These are phyloP conservation scores for Phytomonas serpens DNA, from an alignment of 208 protist genomes.

Conservation along the genomic window DNA sequence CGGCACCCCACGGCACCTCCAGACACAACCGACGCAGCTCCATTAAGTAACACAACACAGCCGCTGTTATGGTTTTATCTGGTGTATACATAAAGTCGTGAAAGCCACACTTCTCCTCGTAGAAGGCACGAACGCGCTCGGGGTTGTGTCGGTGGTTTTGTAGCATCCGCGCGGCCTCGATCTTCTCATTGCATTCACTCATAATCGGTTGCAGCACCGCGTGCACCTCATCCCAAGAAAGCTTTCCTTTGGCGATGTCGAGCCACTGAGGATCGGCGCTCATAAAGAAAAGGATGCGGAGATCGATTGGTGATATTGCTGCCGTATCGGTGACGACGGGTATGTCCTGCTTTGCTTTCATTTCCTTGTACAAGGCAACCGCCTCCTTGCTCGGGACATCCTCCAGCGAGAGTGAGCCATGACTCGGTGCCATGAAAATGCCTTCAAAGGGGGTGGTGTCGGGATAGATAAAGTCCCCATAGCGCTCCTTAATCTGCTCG, in stretches of 20 bases:
- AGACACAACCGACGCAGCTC: slow-evolving; percentile 62
- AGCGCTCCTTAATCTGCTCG: slow-evolving; percentile 82
- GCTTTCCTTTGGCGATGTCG: slow-evolving; percentile 18
- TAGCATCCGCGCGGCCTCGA: slow-evolving; percentile 74
- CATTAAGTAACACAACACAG: slow-evolving; percentile 64
- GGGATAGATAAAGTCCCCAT: slow-evolving; percentile 79
- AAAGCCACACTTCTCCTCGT: slow-evolving; percentile 88
- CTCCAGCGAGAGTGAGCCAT: slow-evolving; percentile 60
- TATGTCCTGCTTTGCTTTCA: slow-evolving; percentile 37
- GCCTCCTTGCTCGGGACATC: slow-evolving; percentile 51
- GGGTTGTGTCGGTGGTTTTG: slow-evolving; percentile 70
- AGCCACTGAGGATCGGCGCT: slow-evolving; percentile 36
- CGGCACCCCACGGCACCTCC: slow-evolving; percentile 63
- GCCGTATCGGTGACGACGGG: slow-evolving; percentile 28
- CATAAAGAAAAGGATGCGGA: slow-evolving; percentile 77
- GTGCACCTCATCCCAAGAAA: slow-evolving; percentile 60
- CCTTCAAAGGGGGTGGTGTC: slow-evolving; percentile 47
- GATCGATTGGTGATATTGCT: slow-evolving; percentile 42
- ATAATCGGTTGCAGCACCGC: slow-evolving; percentile 33
- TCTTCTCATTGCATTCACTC: slow-evolving; percentile 53
- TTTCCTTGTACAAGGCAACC: slow-evolving; percentile 37
- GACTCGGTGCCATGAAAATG: slow-evolving; percentile 52
- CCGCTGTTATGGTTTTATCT: slow-evolving; percentile 79
- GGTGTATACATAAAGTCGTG: slow-evolving; percentile 82
- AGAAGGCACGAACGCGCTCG: slow-evolving; percentile 69